phyloP scores from a whole-genome alignment of 140 eudicot species.

The Erigeron philadelphicus region DNA sequence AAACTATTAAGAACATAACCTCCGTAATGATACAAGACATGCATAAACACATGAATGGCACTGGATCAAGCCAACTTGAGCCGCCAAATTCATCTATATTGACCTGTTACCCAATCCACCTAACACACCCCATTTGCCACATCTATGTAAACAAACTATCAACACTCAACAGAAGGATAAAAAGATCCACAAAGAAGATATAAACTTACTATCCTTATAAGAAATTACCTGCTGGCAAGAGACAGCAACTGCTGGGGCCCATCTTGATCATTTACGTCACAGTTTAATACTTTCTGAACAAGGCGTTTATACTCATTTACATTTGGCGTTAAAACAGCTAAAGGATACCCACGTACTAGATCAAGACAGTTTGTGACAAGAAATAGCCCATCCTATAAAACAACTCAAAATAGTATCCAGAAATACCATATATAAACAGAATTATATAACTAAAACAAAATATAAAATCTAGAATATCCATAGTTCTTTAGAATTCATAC shows the following conservation, averaged over 20 bases:
- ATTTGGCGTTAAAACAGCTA: slow-evolving; percentile 93
- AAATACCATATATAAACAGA: slow-evolving; percentile 12
- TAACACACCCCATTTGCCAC: neutral
- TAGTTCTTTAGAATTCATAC: slow-evolving; percentile 36
- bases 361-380: slow-evolving; percentile 77
- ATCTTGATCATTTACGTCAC: slow-evolving; percentile 85
- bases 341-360: slow-evolving; percentile 67
- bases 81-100: neutral
- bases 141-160: neutral
- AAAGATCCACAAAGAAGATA: neutral
- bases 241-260: slow-evolving; percentile 61
- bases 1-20: neutral
- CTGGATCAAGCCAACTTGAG: neutral
- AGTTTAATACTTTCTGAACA: slow-evolving; percentile 74
- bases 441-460: slow-evolving; percentile 10
- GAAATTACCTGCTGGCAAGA: slow-evolving; percentile 65
- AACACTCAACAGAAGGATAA: neutral
- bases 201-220: neutral
- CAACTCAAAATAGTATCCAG: slow-evolving; percentile 9
- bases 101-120: neutral
- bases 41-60: neutral
- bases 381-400: slow-evolving; percentile 83
- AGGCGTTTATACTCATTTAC: slow-evolving; percentile 92
- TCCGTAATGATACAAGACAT: neutral
- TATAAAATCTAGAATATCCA: neutral